Percentiles rank a stretch among this genome's conserved stretches.
These are phyloP conservation scores for Neurospora terricola DNA, from an alignment of 495 filamentous ascomycete species.

Conservation along the genomic window DNA sequence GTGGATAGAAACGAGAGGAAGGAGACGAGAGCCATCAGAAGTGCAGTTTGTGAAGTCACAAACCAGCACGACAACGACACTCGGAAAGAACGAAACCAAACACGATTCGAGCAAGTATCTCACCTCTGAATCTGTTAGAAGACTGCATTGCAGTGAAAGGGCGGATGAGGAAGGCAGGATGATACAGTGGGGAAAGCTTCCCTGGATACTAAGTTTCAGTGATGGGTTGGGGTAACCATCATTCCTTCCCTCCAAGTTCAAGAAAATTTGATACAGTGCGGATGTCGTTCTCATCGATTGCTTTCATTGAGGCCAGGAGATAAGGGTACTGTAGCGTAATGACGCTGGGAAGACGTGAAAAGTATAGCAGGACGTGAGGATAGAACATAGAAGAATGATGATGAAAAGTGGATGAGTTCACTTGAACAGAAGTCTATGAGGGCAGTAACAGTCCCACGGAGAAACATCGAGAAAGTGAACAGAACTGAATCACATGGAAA, in stretches of 20 bases:
- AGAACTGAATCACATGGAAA: not conserved
- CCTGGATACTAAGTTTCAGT: not conserved
- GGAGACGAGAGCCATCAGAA: not conserved
- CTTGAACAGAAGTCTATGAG: not conserved
- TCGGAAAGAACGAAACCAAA: not conserved
- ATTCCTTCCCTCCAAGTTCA: not conserved
- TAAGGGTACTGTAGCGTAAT: no score
- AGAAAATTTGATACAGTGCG: not conserved
- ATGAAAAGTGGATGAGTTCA: not conserved
- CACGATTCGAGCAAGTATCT: not conserved
- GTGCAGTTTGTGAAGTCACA: not conserved
- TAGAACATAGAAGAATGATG: not conserved
- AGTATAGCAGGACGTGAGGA: not conserved
- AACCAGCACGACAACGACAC: not conserved
- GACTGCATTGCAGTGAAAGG: not conserved
- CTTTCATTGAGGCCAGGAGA: fast-evolving
- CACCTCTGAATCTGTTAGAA: not conserved
- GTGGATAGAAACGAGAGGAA: not conserved
- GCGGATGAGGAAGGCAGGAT: not conserved
- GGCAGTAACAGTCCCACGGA: not conserved
- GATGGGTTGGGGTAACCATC: not conserved
- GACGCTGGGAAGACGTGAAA: not conserved
- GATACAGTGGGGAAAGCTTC: no score
- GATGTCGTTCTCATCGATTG: not conserved
- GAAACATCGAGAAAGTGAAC: not conserved